phyloP scores from a whole-genome alignment of 768 basidiomycete genomes.

The Hericium erinaceus region DNA sequence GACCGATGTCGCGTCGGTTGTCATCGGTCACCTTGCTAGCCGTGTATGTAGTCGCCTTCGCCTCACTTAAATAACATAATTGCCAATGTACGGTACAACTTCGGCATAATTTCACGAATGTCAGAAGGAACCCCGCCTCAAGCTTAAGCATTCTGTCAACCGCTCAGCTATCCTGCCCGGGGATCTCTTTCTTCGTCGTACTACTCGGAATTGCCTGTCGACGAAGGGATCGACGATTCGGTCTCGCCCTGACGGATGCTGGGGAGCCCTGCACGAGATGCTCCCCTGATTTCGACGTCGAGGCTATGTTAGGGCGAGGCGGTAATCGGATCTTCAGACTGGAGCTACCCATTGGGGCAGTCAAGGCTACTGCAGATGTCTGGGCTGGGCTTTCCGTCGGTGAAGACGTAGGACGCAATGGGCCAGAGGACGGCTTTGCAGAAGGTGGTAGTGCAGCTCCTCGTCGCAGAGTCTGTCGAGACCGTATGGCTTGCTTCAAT shows the following conservation, averaged over 20 bases:
- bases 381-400: not conserved
- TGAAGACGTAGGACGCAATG: not conserved
- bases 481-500: not conserved
- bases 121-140: too few relatives aligned
- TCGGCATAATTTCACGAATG: too few relatives aligned
- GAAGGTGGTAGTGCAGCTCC: not conserved
- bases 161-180: too few relatives aligned
- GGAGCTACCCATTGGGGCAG: not conserved
- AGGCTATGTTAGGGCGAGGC: not conserved
- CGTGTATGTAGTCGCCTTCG: too few relatives aligned
- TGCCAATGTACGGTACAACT: too few relatives aligned
- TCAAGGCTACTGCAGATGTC: not conserved
- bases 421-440: not conserved
- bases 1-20: too few relatives aligned
- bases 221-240: not conserved
- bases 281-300: not conserved
- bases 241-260: not conserved
- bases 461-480: not conserved
- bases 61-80: too few relatives aligned
- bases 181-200: too few relatives aligned
- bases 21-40: too few relatives aligned
- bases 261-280: not conserved
- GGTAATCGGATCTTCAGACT: not conserved
- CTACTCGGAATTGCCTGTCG: not conserved
- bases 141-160: too few relatives aligned